A percentile compares a stretch with the other conserved stretches of the same genome.
Evolutionary conservation across 164 flowering plant genomes (phyloP).

Genomic region (Umbellularia californica): DNA sequence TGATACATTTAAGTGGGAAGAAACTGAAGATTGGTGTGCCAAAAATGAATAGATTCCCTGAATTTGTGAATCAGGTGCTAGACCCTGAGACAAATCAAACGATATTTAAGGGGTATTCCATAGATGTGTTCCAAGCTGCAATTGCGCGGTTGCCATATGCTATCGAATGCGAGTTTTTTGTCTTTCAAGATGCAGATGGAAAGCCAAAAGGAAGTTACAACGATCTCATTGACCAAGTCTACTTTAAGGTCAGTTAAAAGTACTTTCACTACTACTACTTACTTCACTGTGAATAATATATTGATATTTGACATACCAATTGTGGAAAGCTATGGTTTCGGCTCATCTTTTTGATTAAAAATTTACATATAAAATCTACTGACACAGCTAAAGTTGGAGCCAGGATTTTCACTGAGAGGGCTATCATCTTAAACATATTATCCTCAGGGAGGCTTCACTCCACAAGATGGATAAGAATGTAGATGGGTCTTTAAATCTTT

Average conservation of each 20-base stretch:
- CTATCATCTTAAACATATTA: no score
- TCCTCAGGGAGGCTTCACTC: no score
- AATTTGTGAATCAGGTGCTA: neutral
- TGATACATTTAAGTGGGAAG: neutral
- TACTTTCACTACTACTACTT: neutral
- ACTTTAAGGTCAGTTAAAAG: neutral
- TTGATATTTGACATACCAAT: neutral
- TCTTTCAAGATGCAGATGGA: slow-evolving; percentile 1
- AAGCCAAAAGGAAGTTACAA: slow-evolving; percentile 7
- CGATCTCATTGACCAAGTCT: slow-evolving; percentile 2
- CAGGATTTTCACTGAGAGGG: neutral
- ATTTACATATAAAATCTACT: neutral
- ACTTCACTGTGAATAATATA: neutral
- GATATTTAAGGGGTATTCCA: neutral
- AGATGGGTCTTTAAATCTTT: no score
- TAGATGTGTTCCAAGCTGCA: slow-evolving; percentile 17
- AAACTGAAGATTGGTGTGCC: slow-evolving; percentile 12
- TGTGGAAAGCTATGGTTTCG: neutral
- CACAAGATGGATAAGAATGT: no score
- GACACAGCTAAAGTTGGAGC: neutral
- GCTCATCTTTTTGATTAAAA: neutral
- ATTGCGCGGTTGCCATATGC: slow-evolving; percentile 11
- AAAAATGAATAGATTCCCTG: neutral
- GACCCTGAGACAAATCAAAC: slow-evolving; percentile 2
- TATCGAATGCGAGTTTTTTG: slow-evolving; percentile 8